Evolutionary conservation across 805 yeast genomes (phyloP).

Genomic region (Cephaloascus fragrans): DNA sequence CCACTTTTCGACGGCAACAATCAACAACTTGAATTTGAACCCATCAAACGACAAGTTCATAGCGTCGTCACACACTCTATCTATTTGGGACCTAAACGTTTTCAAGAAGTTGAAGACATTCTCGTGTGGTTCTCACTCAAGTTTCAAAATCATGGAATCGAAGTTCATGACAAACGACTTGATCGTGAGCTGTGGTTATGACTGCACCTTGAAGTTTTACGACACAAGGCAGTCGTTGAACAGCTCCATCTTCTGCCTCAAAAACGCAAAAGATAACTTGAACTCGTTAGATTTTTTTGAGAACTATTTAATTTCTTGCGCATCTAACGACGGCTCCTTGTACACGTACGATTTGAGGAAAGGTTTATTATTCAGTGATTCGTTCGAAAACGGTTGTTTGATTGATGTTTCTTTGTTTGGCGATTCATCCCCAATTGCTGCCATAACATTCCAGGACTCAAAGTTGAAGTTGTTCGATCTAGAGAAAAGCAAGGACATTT

Average conservation of each 20-base stretch:
- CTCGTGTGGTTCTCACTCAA: constrained; percentile 1
- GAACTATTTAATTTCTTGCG: constrained; percentile 6
- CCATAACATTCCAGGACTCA: background rate
- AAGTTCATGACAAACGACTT: constrained; percentile 11
- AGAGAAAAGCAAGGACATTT: background rate
- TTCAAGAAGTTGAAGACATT: constrained; percentile 5
- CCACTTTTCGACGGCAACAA: too few relatives aligned
- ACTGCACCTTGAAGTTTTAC: constrained; percentile 12
- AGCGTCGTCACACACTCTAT: constrained; percentile 6
- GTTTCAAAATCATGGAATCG: constrained; percentile 12
- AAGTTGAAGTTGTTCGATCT: too few relatives aligned
- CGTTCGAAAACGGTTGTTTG: constrained; percentile 5
- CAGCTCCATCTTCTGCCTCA: constrained; percentile 8
- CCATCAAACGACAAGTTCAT: constrained; percentile 6
- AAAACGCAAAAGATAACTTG: constrained; percentile 15
- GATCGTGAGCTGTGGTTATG: constrained; percentile 16
- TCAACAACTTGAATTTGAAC: background rate
- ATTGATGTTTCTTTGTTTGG: constrained; percentile 1
- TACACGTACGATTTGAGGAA: constrained; percentile 15
- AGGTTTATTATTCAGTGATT: constrained; percentile 6
- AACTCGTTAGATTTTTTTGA: constrained; percentile 9
- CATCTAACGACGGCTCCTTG: constrained; percentile 14
- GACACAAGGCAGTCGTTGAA: constrained; percentile 11
- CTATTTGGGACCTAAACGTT: constrained; percentile 12
- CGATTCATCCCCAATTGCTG: background rate